Evolutionary conservation across 163 green algal species (phyloP).

Genomic region (Prototheca wickerhamii): DNA sequence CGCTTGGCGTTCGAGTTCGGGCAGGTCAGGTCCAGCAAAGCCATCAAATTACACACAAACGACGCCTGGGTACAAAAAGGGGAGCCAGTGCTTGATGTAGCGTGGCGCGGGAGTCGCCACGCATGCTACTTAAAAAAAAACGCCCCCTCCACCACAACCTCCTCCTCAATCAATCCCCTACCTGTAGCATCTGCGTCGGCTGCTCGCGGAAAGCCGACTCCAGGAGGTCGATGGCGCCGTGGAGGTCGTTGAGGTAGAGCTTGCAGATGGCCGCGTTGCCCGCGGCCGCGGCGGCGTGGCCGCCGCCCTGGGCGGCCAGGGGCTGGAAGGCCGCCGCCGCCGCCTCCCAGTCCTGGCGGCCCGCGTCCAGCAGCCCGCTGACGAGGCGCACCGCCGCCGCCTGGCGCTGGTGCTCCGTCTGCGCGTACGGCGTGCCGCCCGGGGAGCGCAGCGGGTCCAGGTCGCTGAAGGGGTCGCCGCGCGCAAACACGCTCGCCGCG

Average conservation of each 20-base stretch:
- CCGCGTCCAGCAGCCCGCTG: slow-evolving; percentile 8
- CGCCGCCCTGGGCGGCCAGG: not conserved
- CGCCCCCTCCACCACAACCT: no score
- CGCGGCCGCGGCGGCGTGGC: slow-evolving; percentile 1
- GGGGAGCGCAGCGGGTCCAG: no score
- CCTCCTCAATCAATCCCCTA: not conserved
- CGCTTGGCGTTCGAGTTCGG: slow-evolving; percentile 3
- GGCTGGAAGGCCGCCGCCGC: slow-evolving; percentile 2
- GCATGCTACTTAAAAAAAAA: no score
- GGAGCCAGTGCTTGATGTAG: not conserved
- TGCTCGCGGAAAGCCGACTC: not conserved
- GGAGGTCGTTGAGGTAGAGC: slow-evolving; percentile 14
- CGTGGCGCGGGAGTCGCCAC: no score
- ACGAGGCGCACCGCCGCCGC: not conserved
- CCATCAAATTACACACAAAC: not conserved
- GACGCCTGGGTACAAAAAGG: not conserved
- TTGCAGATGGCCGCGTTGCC: slow-evolving; percentile 13
- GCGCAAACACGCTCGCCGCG: no score
- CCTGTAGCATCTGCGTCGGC: not conserved
- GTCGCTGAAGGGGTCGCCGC: no score
- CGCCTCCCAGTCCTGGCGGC: slow-evolving; percentile 5
- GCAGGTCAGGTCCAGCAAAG: not conserved
- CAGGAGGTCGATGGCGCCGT: slow-evolving; percentile 4
- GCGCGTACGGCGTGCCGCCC: no score
- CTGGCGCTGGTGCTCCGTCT: not conserved